Base-by-base conservation (phyloP, 106 monocot species). In the Xerophyta viscosa region DNA sequence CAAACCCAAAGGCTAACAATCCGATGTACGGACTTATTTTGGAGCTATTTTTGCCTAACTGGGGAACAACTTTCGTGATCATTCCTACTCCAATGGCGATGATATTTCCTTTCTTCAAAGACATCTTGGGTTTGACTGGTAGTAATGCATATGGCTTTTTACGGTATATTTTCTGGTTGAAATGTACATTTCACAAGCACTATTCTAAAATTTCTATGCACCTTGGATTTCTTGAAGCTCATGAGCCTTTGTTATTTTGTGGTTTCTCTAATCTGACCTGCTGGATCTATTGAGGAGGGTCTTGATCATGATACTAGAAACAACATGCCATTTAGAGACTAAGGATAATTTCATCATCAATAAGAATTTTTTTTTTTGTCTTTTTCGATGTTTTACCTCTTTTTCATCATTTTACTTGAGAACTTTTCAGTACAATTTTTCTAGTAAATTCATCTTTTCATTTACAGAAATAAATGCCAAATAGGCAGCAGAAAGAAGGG, bases 81-180 rank as follows among this genome's bases (percentile, higher is more conserved):
- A 41, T 49, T 31, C 65, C 70, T 1, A 46, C 76, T 6, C 46
- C 65, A 22, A 29, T 66, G 0, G 70, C 76, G 20, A 70, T 76
- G 69, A 65, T 70, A 59, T 70, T 76, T 29, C 76, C 76, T 19
- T 76, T 76, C 66, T 76, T 76, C 70, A 76, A 76, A 2, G 72
- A 72, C 64, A 63, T 78, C 24, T 6, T 78, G n/a, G 78, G 72
- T 4, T 36, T 78, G 22, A 37, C 67, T 10, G 78, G 78, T 19
- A 67, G 61, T 2, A 14, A 72, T 0, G 51, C 68, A 0, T 78
- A 72, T 78, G 72, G 78, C 78, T 72, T 0, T 52, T 72, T 4
- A 78, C 78, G 6, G 60, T 69, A 2, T 69, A 69, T 42, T 69
- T 69, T 31, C 68, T 59, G 0, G 25, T 69, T 4, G 41, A 73